Evolutionary conservation across 805 yeast species (phyloP), one percentile per base, ranked within the genome.

Genomic region (Ogataea nonfermentans): DNA sequence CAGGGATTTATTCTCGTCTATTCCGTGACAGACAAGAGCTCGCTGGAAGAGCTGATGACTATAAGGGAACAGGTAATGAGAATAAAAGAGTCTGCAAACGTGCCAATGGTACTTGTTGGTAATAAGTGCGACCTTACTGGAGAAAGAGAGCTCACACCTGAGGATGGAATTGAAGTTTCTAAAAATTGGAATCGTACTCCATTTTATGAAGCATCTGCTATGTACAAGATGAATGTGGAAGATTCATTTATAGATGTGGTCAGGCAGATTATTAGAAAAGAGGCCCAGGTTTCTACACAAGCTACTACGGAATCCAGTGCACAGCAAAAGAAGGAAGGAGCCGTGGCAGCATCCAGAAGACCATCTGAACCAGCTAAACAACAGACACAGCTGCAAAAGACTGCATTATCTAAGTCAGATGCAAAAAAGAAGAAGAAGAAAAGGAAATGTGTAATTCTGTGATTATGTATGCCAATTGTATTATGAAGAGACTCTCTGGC

Each of bases 171-270:
- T 36, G 77, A 76, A 41, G 84, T 88, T 4, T 85, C 95, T 20
- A 84, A 84, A 47, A 76, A 78, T 43, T 86, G 96, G 95, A 95
- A 91, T 12, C 74, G 76, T 53, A 93, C 86, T 2, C 96, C 96
- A 16, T 91, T 90, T 55, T 87, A 88, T 62, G 96, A 90, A 62
- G 83, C 95, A 2, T 81, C 93, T 53, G 98, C 99, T n/a, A 79
- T 87, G 78, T 78, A 81, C 58, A 80, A 83, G 61, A 81, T 88
- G 49, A 87, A 88, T 56, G 95, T 91, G 22, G 95, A 88, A 57
- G 95, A 89, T 54, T 93, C 91, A 0, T 93, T 90, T 54, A 73
- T 81, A 24, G 95, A 86, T 59, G 84, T 87, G 23, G 95, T 90
- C 9, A 78, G 95, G 58, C 96, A 88, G 56, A 87, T 90, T 42